Conservation (phyloP, 331 rosid genomes). For the Quercus phellos region DNA sequence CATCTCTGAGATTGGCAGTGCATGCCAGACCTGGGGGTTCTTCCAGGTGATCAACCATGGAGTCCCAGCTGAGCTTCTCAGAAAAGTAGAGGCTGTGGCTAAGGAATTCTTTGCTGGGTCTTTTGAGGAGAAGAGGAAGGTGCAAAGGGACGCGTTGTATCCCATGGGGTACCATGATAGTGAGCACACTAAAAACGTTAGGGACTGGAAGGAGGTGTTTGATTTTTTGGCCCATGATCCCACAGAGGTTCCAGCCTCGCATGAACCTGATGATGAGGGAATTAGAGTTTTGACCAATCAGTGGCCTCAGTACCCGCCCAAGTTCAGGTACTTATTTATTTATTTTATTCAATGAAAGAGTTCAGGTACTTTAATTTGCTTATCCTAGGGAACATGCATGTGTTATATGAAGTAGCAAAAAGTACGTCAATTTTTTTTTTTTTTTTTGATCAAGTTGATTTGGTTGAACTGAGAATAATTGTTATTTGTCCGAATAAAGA, state of each 20-base stretch:
- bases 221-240: slow-evolving; percentile 56
- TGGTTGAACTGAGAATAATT: too few species aligned
- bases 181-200: slow-evolving; percentile 72
- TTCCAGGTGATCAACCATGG: slow-evolving; percentile 75
- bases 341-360: too few species aligned
- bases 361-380: too few species aligned
- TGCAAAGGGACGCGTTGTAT: slow-evolving; percentile 55
- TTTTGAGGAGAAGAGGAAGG: slow-evolving; percentile 59
- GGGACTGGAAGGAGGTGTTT: slow-evolving; percentile 90
- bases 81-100: slow-evolving; percentile 25
- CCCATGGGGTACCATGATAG: slow-evolving; percentile 70
- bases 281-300: slow-evolving; percentile 50
- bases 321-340: slow-evolving; percentile 44
- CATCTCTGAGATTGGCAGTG: slow-evolving; percentile 44
- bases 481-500: too few species aligned
- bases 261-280: slow-evolving; percentile 32
- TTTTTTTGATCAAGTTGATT: too few species aligned
- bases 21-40: slow-evolving; percentile 72
- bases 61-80: slow-evolving; percentile 31
- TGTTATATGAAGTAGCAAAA: too few species aligned
- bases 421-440: too few species aligned
- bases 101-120: slow-evolving; percentile 49
- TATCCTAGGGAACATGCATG: too few species aligned
- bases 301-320: slow-evolving; percentile 61
- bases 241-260: slow-evolving; percentile 44